These are phyloP conservation scores for Blumeriella jaapii DNA, from an alignment of 2,329 filamentous ascomycete species.

Conservation along the genomic window DNA sequence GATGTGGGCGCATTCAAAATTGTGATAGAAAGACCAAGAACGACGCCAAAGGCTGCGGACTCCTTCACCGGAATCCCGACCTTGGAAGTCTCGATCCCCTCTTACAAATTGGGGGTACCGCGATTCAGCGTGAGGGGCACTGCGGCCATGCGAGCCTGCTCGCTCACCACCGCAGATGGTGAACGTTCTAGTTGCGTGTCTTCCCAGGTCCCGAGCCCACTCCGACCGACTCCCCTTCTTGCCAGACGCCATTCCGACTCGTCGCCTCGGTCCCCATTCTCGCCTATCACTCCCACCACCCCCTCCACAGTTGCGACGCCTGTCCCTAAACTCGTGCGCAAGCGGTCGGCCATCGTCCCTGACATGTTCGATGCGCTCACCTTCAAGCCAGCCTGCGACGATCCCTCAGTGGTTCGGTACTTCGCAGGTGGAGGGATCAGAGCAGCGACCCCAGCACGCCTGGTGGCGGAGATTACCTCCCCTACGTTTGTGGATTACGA, in stretches of 20 bases:
- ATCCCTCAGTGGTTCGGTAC: slow-evolving; percentile 73
- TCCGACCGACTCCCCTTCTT: slow-evolving; percentile 16
- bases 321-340: slow-evolving; percentile 13
- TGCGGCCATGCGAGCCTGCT: slow-evolving; percentile 68
- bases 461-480: slow-evolving; percentile 94
- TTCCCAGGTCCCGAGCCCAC: slow-evolving; percentile 18
- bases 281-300: slow-evolving; percentile 9
- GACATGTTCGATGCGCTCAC: slow-evolving; percentile 75
- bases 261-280: slow-evolving; percentile 19
- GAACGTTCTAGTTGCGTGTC: slow-evolving; percentile 47
- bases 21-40: slow-evolving; percentile 61
- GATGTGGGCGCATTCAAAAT: slow-evolving; percentile 66
- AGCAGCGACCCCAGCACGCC: slow-evolving; percentile 78
- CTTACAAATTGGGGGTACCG: slow-evolving; percentile 72
- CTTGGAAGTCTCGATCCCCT: slow-evolving; percentile 68
- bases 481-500: slow-evolving; percentile 95
- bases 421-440: slow-evolving; percentile 63
- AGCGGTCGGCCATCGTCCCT: slow-evolving; percentile 44
- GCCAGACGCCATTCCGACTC: slow-evolving; percentile 26
- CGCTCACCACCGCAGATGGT: slow-evolving; percentile 66
- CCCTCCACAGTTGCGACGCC: slow-evolving; percentile 9
- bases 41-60: slow-evolving; percentile 49
- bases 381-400: slow-evolving; percentile 66
- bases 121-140: slow-evolving; percentile 69
- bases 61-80: slow-evolving; percentile 35